Conservation (phyloP, 2,329 filamentous ascomycete genomes). For the Epicoccum sorghinum region DNA sequence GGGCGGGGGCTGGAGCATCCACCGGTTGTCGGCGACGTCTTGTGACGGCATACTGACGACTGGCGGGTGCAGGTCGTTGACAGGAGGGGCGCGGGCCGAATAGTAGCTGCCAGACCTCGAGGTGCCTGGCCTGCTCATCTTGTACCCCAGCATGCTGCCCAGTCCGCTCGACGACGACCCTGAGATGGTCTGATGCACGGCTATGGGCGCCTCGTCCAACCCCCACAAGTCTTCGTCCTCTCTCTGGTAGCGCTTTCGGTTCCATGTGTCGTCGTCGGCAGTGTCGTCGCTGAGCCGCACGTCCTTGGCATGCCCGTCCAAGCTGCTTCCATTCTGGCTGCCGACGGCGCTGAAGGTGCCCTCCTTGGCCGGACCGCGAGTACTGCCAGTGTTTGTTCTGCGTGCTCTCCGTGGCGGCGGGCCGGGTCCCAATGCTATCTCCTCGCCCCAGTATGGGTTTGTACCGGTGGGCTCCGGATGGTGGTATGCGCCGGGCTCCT, state of each 20-base stretch:
- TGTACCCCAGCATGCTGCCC: conserved; percentile 29
- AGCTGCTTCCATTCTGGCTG: conserved; percentile 55
- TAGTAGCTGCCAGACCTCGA: conserved; percentile 45
- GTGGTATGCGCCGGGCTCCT: conserved; percentile 75
- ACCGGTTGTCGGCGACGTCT: conserved; percentile 73
- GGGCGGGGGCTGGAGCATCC: conserved; percentile 95
- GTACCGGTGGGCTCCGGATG: conserved; percentile 85
- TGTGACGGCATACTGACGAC: conserved; percentile 77
- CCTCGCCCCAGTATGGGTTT: conserved; percentile 87
- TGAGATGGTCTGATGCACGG: conserved; percentile 40
- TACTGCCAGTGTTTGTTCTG: conserved; percentile 59
- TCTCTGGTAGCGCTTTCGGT: conserved; percentile 78
- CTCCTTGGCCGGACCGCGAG: conserved; percentile 65
- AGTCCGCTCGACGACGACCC: conserved; percentile 42
- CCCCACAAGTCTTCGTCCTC: conserved; percentile 91
- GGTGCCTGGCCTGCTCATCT: conserved; percentile 32
- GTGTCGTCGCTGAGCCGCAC: conserved; percentile 44
- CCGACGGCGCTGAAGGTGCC: conserved; percentile 55
- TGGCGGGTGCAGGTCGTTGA: conserved; percentile 86
- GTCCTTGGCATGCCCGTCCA: conserved; percentile 34
- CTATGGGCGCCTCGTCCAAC: conserved; percentile 53
- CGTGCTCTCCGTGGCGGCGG: conserved; percentile 66
- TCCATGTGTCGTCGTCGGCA: conserved; percentile 65
- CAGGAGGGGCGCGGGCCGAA: conserved; percentile 65
- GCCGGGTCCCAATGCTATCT: conserved; percentile 81